Percentiles rank a stretch among this genome's conserved stretches.
phyloP scores from a whole-genome alignment of 2,329 filamentous ascomycete species.

The Xenoacremonium recifei region DNA sequence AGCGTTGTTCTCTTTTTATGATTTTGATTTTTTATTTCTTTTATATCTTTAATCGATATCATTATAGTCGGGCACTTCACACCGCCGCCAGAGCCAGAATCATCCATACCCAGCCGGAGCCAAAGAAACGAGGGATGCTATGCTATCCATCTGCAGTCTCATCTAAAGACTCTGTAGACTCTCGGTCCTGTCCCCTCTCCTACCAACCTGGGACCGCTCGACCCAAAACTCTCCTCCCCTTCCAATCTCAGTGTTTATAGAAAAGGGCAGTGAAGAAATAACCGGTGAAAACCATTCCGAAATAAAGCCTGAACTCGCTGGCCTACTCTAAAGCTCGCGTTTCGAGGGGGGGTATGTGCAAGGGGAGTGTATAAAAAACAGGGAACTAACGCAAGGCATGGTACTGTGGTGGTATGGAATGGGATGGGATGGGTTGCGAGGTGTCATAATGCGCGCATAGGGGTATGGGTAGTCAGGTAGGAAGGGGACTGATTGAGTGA shows the following conservation, averaged over 20 bases:
- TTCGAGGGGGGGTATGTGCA: constrained; percentile 22
- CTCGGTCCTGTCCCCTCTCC: constrained; percentile 2
- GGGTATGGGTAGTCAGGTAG: neutral
- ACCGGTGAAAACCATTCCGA: too few species aligned
- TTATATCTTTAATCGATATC: constrained; percentile 9
- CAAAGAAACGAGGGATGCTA: neutral
- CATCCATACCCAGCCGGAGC: neutral
- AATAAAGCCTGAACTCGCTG: constrained; percentile 10
- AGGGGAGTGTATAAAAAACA: constrained; percentile 11
- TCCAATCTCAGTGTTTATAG: constrained; percentile 10
- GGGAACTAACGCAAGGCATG: too few species aligned
- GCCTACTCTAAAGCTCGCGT: constrained; percentile 9
- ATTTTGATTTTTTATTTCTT: constrained; percentile 9
- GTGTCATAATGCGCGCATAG: constrained; percentile 3
- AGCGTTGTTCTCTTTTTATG: constrained; percentile 6
- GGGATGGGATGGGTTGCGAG: constrained; percentile 10
- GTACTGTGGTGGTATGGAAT: too few species aligned
- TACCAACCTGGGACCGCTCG: constrained; percentile 1
- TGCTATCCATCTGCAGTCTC: too few species aligned
- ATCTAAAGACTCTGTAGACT: too few species aligned
- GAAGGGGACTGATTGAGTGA: constrained; percentile 3
- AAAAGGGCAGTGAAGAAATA: too few species aligned
- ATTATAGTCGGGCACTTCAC: too few species aligned
- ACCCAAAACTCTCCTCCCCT: too few species aligned
- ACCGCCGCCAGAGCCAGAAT: too few species aligned